Conservation (phyloP, 2,329 filamentous ascomycete genomes). For the Lomentospora prolificans region DNA sequence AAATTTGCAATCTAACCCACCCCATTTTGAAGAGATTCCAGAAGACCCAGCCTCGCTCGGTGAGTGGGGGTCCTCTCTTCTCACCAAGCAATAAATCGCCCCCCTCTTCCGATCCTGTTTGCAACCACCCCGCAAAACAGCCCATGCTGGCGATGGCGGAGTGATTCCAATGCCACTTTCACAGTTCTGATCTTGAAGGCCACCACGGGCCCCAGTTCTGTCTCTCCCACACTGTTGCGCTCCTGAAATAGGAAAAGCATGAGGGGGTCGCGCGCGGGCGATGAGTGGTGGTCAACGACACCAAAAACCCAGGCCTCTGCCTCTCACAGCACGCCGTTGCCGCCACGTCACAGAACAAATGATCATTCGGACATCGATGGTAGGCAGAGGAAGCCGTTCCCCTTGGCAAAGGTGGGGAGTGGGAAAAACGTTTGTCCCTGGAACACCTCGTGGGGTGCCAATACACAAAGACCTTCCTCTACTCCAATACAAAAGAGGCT, state of each 20-base stretch:
- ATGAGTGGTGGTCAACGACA: slow-evolving; percentile 5
- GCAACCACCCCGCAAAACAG: neutral
- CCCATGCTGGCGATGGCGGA: neutral
- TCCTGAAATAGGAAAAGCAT: neutral
- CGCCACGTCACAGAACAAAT: slow-evolving; percentile 1
- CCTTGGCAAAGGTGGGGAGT: neutral
- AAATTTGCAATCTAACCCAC: too few species aligned
- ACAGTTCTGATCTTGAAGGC: neutral
- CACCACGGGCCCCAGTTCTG: neutral
- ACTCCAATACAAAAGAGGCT: neutral
- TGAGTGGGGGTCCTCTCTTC: neutral
- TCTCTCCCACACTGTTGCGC: too few species aligned
- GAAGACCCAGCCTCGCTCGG: neutral
- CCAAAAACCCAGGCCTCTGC: neutral
- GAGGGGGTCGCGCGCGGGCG: too few species aligned
- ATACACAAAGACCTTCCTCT: neutral
- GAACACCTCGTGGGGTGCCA: neutral
- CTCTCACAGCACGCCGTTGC: neutral
- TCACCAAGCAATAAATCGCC: neutral
- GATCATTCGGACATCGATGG: neutral
- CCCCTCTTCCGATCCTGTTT: too few species aligned
- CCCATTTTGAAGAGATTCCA: too few species aligned
- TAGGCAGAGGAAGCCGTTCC: neutral
- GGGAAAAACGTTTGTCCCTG: neutral
- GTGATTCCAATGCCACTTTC: too few species aligned